These are phyloP conservation scores for Colletotrichum karsti DNA, from an alignment of 2,329 filamentous ascomycete genomes.

Conservation along the genomic window DNA sequence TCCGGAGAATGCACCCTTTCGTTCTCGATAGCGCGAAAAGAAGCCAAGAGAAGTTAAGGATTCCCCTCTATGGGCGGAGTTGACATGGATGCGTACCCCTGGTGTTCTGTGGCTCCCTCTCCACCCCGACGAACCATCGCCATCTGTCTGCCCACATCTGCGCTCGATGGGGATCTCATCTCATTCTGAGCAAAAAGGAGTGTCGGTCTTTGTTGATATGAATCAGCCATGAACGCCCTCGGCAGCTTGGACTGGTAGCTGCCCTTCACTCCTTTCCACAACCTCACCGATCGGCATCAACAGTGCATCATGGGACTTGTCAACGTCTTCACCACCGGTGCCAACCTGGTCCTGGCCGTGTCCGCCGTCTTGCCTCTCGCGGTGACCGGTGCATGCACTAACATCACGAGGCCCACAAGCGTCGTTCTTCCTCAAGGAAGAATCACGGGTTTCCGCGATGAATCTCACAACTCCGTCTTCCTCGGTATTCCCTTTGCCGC, in stretches of 20 bases:
- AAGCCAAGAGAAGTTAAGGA: neutral
- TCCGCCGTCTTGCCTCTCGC: neutral
- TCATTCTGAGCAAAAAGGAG: neutral
- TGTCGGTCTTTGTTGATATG: constrained; percentile 8
- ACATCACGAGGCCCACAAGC: constrained; percentile 1
- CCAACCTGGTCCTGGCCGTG: constrained; percentile 2
- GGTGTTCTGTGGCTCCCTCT: neutral
- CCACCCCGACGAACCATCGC: neutral
- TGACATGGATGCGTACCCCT: neutral
- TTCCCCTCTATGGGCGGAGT: constrained; percentile 4
- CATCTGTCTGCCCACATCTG: constrained; percentile 6
- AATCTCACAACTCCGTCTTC: constrained; percentile 42
- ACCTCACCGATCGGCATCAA: neutral
- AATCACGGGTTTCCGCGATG: constrained; percentile 46
- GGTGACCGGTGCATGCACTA: neutral
- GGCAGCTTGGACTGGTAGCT: constrained; percentile 1
- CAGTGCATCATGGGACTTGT: constrained; percentile 17
- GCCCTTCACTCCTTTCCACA: constrained; percentile 8
- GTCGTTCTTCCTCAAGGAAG: constrained; percentile 37
- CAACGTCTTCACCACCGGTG: neutral
- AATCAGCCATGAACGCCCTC: constrained; percentile 1
- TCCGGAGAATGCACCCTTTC: neutral
- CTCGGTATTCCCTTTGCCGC: constrained; percentile 49
- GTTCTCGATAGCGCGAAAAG: neutral
- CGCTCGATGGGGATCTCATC: neutral